phyloP scores from a whole-genome alignment of 768 basidiomycete species.

The Pseudohyphozyma bogoriensis region DNA sequence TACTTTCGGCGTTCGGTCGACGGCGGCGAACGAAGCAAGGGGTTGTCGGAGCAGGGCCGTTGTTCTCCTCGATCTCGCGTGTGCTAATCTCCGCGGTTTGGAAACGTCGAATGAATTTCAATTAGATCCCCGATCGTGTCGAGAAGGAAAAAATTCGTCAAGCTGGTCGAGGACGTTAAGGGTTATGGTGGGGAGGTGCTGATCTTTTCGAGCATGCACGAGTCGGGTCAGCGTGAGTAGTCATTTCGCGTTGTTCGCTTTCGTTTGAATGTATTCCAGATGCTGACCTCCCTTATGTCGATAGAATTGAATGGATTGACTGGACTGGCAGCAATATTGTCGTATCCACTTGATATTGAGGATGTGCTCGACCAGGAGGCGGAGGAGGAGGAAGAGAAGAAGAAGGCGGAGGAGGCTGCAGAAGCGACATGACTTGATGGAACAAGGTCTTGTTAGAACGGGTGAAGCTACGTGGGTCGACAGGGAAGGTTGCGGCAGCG shows the following conservation, averaged over 20 bases:
- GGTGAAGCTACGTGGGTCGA: no score
- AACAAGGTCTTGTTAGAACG: no score
- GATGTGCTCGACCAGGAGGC: constrained; percentile 86
- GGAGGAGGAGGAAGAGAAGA: constrained; percentile 44
- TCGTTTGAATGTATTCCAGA: neutral
- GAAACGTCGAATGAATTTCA: neutral
- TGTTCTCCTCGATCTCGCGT: neutral
- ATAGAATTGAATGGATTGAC: constrained; percentile 91
- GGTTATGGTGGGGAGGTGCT: constrained; percentile 83
- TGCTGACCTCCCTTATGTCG: constrained; percentile 5
- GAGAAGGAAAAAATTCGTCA: constrained; percentile 71
- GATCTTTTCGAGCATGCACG: constrained; percentile 99
- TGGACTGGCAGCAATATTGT: constrained; percentile 88
- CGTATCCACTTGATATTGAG: constrained; percentile 90
- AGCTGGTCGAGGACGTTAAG: constrained; percentile 76
- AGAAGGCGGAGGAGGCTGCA: neutral
- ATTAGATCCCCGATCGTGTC: constrained; percentile 66
- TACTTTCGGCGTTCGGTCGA: no score
- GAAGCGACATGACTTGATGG: no score
- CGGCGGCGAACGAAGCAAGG: no score
- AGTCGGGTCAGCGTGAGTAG: constrained; percentile 85
- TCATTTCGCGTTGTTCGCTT: neutral
- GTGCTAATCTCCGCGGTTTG: no score
- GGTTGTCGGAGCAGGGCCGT: no score
- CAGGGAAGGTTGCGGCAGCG: no score